Percentiles rank a stretch among this genome's conserved stretches.
These are phyloP conservation scores for Penicillium psychrofluorescens DNA, from an alignment of 495 filamentous ascomycete species.

Conservation along the genomic window DNA sequence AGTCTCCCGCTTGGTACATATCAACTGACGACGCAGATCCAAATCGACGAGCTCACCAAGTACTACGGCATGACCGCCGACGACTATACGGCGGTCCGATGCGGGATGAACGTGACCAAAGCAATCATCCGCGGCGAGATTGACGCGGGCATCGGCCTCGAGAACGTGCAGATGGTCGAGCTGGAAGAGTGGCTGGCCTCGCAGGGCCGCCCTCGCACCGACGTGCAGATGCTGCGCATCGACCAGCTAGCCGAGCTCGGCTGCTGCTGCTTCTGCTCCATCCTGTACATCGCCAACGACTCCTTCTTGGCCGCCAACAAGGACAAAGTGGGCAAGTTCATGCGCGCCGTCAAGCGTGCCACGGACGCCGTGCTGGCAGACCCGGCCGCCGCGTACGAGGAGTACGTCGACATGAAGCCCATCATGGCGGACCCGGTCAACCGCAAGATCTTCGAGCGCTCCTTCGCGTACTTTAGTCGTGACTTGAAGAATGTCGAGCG, in stretches of 20 bases:
- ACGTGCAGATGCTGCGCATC: constrained; percentile 68
- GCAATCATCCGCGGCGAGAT: constrained; percentile 60
- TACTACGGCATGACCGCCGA: constrained; percentile 63
- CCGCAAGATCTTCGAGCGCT: constrained; percentile 66
- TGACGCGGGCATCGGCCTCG: constrained; percentile 63
- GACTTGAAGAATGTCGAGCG: constrained; percentile 63
- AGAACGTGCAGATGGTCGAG: constrained; percentile 71
- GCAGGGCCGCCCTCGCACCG: constrained; percentile 50
- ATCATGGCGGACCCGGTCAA: constrained; percentile 58
- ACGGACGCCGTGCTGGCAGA: constrained; percentile 60
- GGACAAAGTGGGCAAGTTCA: constrained; percentile 50
- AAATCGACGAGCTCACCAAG: constrained; percentile 66
- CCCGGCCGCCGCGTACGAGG: constrained; percentile 49
- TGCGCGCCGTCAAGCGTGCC: constrained; percentile 57
- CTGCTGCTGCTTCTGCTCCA: constrained; percentile 71
- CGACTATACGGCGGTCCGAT: constrained; percentile 64
- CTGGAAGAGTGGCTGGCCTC: constrained; percentile 58
- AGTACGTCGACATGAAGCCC: constrained; percentile 62
- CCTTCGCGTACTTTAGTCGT: constrained; percentile 61
- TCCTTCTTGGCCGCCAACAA: constrained; percentile 52
- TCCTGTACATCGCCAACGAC: constrained; percentile 66
- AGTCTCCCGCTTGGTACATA: too few species aligned
- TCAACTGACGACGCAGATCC: constrained; percentile 36
- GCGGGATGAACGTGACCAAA: constrained; percentile 56
- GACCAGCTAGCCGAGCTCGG: constrained; percentile 65